These are phyloP conservation scores for Tricharina praecox DNA, from an alignment of 495 filamentous ascomycete species.

Conservation along the genomic window DNA sequence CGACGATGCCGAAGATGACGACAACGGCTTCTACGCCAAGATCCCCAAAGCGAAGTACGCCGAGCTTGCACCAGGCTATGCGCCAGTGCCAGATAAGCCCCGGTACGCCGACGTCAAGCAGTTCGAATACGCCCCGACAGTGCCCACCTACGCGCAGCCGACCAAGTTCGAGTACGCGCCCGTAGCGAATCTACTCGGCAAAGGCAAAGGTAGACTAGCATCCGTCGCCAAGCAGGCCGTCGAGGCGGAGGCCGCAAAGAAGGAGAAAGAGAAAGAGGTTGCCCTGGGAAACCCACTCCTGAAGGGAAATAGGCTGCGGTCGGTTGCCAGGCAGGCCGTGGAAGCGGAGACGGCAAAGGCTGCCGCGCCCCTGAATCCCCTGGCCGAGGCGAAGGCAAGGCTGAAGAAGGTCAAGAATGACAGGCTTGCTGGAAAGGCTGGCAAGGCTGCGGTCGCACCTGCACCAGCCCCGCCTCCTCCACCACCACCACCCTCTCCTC, in stretches of 20 bases:
- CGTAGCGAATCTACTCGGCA: not conserved
- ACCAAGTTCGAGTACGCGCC: conserved; percentile 20
- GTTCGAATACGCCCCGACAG: conserved; percentile 1
- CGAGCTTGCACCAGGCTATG: conserved; percentile 8
- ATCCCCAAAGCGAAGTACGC: conserved; percentile 14
- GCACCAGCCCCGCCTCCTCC: conserved; percentile 3
- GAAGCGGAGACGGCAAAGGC: not conserved
- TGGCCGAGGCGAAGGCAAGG: not conserved
- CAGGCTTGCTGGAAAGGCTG: not conserved
- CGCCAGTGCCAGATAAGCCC: conserved; percentile 15
- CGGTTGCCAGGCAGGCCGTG: not conserved
- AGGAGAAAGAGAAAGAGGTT: no score
- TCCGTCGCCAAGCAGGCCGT: no score
- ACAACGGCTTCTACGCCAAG: conserved; percentile 10
- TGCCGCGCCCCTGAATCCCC: not conserved
- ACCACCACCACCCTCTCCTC: conserved; percentile 7
- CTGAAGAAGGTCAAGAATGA: conserved; percentile 3
- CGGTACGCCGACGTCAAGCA: not conserved
- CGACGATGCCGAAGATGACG: no score
- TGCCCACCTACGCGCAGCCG: conserved; percentile 14
- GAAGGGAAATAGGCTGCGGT: not conserved
- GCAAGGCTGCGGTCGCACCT: not conserved
- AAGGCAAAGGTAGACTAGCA: no score
- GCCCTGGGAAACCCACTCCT: no score
- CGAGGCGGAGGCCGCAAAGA: no score